Conservation (phyloP, 192 early-diverging fungal genomes). For the Entophlyctis helioformis region DNA sequence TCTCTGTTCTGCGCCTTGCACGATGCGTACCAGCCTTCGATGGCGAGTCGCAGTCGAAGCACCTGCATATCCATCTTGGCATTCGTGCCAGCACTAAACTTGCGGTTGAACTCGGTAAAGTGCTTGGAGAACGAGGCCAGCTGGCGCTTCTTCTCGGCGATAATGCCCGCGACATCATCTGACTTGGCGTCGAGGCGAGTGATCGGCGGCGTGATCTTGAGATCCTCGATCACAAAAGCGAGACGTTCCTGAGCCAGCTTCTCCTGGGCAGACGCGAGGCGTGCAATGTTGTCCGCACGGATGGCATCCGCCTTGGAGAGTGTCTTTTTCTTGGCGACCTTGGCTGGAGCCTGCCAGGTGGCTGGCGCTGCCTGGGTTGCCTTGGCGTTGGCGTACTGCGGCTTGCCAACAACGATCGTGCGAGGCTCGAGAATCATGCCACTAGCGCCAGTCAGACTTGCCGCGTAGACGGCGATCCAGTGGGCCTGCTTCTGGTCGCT, state of each 20-base stretch:
- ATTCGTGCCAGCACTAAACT: too few relatives aligned
- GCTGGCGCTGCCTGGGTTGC: neutral
- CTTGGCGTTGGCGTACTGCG: constrained; percentile 1
- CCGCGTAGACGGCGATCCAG: constrained; percentile 7
- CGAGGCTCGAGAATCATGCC: constrained; percentile 5
- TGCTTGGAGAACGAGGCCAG: too few relatives aligned
- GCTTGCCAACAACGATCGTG: neutral
- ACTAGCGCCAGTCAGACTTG: constrained; percentile 6
- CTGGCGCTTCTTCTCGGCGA: neutral
- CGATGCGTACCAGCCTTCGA: too few relatives aligned
- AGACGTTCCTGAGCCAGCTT: constrained; percentile 3
- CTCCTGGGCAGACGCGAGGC: neutral
- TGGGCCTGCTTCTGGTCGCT: constrained; percentile 4
- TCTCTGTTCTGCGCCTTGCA: too few relatives aligned
- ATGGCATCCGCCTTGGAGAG: constrained; percentile 8
- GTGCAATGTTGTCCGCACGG: constrained; percentile 4
- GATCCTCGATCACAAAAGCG: constrained; percentile 3
- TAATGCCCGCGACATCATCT: neutral
- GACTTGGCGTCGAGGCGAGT: neutral
- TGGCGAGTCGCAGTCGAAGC: neutral
- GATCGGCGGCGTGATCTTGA: constrained; percentile 1
- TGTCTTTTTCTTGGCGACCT: neutral
- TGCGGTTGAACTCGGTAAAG: too few relatives aligned
- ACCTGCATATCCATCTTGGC: neutral
- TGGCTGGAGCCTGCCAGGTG: too few relatives aligned